phyloP scores from a whole-genome alignment of 2,329 filamentous ascomycete genomes.

The Fusarium luffae region DNA sequence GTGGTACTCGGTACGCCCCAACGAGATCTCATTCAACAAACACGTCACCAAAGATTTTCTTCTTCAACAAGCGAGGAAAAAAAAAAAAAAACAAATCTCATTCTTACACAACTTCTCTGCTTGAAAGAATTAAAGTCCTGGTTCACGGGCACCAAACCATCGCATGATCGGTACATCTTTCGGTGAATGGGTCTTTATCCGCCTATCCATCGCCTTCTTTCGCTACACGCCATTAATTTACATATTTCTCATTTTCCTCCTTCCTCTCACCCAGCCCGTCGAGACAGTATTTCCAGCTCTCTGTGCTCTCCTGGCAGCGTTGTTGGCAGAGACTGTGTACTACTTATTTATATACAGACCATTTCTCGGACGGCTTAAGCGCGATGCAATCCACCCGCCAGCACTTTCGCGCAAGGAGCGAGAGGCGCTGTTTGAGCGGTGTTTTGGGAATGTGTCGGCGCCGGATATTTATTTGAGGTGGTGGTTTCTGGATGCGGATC shows the following conservation, averaged over 20 bases:
- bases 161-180: constrained; percentile 54
- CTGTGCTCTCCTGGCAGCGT: constrained; percentile 44
- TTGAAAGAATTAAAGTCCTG: background rate
- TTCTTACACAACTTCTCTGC: background rate
- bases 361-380: constrained; percentile 53
- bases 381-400: constrained; percentile 55
- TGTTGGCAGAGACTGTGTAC: constrained; percentile 57
- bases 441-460: constrained; percentile 65
- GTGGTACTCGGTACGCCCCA: constrained; percentile 21
- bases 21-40: constrained; percentile 36
- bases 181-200: constrained; percentile 58
- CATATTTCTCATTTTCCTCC: constrained; percentile 45
- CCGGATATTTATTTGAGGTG: constrained; percentile 66
- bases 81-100: background rate
- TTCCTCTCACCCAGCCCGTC: constrained; percentile 38
- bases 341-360: constrained; percentile 57
- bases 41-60: constrained; percentile 17
- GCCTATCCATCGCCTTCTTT: constrained; percentile 56
- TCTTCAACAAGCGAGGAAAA: background rate
- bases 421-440: constrained; percentile 65
- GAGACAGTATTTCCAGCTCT: constrained; percentile 22
- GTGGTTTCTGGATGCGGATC: constrained; percentile 74
- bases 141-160: background rate
- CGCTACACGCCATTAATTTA: constrained; percentile 58
- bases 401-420: constrained; percentile 60